Evolutionary conservation across 352 stramenopile genomes (phyloP).

Genomic region (Saprolegnia diclina): DNA sequence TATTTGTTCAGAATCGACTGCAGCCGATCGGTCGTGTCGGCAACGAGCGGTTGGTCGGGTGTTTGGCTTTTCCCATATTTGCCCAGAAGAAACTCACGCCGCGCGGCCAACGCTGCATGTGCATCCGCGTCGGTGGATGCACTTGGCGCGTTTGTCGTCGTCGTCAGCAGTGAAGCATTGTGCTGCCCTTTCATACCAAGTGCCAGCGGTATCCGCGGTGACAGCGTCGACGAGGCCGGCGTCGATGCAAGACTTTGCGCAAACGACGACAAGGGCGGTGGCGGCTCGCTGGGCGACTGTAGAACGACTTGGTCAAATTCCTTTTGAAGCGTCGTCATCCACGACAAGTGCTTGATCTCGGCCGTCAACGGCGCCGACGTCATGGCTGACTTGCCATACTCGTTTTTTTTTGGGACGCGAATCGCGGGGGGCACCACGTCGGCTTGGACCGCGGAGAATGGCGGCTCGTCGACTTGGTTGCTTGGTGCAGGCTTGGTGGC

Average conservation of each 20-base stretch:
- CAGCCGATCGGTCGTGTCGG: slow-evolving; percentile 12
- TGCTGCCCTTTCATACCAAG: neutral
- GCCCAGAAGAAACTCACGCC: slow-evolving; percentile 20
- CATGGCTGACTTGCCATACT: neutral
- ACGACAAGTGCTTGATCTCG: slow-evolving; percentile 26
- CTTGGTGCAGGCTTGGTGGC: neutral
- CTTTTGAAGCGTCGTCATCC: slow-evolving; percentile 19
- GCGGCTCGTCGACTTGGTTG: neutral
- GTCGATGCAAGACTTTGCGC: neutral
- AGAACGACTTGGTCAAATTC: slow-evolving; percentile 15
- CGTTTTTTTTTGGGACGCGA: neutral
- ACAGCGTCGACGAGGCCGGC: neutral
- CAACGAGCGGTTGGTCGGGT: neutral
- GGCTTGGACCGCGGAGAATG: neutral
- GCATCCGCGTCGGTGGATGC: neutral
- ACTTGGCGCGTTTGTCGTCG: neutral
- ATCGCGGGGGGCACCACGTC: neutral
- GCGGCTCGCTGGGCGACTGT: neutral
- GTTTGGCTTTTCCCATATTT: slow-evolving; percentile 16
- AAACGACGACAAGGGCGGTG: neutral
- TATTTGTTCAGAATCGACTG: slow-evolving; percentile 26
- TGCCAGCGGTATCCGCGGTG: neutral
- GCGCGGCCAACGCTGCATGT: neutral
- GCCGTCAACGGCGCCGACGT: slow-evolving; percentile 19
- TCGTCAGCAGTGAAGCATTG: neutral